phyloP scores from a whole-genome alignment of 495 filamentous ascomycete species.

The Pseudotulostoma volvatum region DNA sequence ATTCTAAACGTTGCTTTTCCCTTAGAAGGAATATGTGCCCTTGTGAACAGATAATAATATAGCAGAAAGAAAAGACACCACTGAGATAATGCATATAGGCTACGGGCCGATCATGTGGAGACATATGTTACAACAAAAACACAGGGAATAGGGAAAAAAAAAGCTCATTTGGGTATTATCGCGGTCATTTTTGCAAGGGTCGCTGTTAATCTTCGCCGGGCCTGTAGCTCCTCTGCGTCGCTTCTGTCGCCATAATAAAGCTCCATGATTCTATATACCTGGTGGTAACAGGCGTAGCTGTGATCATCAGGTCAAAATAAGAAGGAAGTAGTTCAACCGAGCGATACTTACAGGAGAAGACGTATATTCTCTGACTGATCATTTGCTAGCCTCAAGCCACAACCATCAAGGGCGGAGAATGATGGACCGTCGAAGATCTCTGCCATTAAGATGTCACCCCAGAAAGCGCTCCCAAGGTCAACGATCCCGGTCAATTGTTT shows the following conservation, averaged over 20 bases:
- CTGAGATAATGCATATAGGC: not conserved
- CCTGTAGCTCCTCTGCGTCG: conserved; percentile 22
- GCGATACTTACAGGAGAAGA: conserved; percentile 20
- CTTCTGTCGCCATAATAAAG: conserved; percentile 27
- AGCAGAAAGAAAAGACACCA: conserved; percentile 2
- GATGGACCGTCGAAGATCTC: conserved; percentile 25
- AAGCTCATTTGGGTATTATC: not conserved
- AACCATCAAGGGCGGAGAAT: conserved; percentile 22
- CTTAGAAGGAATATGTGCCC: conserved; percentile 5
- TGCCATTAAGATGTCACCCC: conserved; percentile 34
- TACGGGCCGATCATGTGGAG: not conserved
- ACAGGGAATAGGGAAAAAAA: no score
- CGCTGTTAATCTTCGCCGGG: conserved; percentile 21
- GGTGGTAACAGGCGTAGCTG: conserved; percentile 29
- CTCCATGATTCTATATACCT: conserved; percentile 21
- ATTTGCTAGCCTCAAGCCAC: conserved; percentile 15
- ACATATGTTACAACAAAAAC: not conserved
- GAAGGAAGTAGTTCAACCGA: not conserved
- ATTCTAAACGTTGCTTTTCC: conserved; percentile 9
- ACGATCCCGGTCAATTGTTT: conserved; percentile 28
- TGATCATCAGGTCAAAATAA: not conserved
- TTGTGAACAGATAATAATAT: no score
- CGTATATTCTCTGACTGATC: conserved; percentile 15
- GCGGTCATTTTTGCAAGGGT: conserved; percentile 1
- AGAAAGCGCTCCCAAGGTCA: conserved; percentile 30